Base-by-base conservation (phyloP, 768 basidiomycete species). In the Phaeolepiota aurea region DNA sequence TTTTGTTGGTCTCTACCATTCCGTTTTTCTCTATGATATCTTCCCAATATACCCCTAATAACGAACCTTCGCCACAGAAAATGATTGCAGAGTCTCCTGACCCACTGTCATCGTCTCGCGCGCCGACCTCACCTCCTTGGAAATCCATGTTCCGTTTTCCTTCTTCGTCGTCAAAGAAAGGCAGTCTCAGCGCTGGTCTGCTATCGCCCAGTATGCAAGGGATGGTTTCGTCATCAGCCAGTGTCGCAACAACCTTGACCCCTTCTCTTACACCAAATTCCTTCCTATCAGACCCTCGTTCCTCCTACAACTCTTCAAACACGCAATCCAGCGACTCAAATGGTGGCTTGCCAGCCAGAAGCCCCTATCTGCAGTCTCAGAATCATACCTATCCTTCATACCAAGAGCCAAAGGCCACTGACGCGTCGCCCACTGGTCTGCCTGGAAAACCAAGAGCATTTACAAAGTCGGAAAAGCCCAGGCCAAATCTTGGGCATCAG, bases 261-360 rank as follows among this genome's bases (percentile, higher is more conserved):
- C 56, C 73, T 28, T 66, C 76, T 1, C 65, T 77, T 41, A 70
- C 74, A 3, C 79, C 78, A 5, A 64, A 66, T 14, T 74, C 78
- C n/a, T 64, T 69, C 36, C 56, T 65, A 23, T 75, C 76, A 20
- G 77, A 79, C 62, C 74, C 74, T 41, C 75, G 85, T 40, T 82
- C 76, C 21, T 89, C 87, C 9, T 84, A 76, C 62, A 86, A 82
- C 54, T 87, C 85, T 11, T 87, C 83, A 34, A 76, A 79, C 48
- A 80, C 82, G 1, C 76, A 77, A 45, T 87, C 87, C 12, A 81
- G 72, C 49, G 86, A 86, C 52, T 86, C 83, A 1, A 76, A 73
- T 57, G 62, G 59, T 36, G 62, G 57, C 13, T 40, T 48, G 39
- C 38, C 51, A 3, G 50, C 61, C 32, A 50, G 54, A 38, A 49